Evolutionary conservation across 1,284 basidiomycete species (phyloP), one percentile per base, ranked within the genome.

Genomic region (Coniophora puteana): DNA sequence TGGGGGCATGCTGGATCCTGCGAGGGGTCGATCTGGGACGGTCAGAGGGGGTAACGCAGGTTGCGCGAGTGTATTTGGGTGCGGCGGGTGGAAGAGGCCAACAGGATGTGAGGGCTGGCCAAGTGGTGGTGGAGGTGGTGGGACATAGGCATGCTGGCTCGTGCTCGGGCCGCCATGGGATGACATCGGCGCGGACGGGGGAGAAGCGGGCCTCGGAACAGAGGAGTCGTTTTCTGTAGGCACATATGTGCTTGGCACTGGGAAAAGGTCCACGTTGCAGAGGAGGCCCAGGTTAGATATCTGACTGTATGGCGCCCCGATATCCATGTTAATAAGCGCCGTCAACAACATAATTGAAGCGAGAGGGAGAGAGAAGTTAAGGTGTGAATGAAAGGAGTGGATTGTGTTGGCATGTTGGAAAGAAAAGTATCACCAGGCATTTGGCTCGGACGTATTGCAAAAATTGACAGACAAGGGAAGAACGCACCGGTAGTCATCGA

Each of bases 251-350:
- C 54, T 53, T 18, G 68, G 67, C 6, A 78, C 69, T 3, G 74
- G 72, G 47, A 80, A 83, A 17, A 83, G 65, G 59, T 83, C 80
- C 30, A 80, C 76, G 4, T 76, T 78, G 54, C 80, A 83, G 4
- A 83, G 57, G n/a, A 82, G 63, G 10, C 78, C 78, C 22, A 76
- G 65, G 5, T 62, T 64, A 39, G 68, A 63, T 33, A 74, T 52
- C 25, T 71, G 69, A 24, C 74, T 78, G 44, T 13, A 14, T 24
- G 44, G 31, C 20, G n/a, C n/a, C n/a, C n/a, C n/a, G n/a, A n/a
- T n/a, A 38, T 43, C 29, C 18, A 7, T 7, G 16, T 33, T 22
- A 13, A 26, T 13, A 29, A 13, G 8, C 28, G 8, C 4, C 13
- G 18, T 49, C 18, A 47, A 46, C 38, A 13, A 28, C 18, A 12